These are phyloP conservation scores for Fusarium metavorans DNA, from an alignment of 2,329 filamentous ascomycete genomes.

Conservation along the genomic window DNA sequence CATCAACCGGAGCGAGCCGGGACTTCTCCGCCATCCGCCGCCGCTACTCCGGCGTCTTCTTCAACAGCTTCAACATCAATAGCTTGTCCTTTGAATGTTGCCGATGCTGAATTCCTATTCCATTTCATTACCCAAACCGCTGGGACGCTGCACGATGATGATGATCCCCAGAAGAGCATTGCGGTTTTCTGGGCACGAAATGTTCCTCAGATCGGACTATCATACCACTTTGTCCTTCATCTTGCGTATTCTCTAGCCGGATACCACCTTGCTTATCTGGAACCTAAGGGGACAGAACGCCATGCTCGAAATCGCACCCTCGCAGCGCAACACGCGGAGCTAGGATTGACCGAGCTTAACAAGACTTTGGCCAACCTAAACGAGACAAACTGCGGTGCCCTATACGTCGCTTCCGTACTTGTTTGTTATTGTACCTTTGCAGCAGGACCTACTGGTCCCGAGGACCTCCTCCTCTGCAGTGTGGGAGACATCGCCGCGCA, in stretches of 20 bases:
- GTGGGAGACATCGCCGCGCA: conserved; percentile 37
- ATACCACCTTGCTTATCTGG: conserved; percentile 43
- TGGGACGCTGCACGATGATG: conserved; percentile 35
- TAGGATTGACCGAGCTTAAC: conserved; percentile 44
- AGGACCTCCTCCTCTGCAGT: conserved; percentile 47
- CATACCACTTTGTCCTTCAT: conserved; percentile 46
- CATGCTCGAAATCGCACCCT: conserved; percentile 32
- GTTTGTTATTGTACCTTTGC: conserved; percentile 49
- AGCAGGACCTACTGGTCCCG: conserved; percentile 43
- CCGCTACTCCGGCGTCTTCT: conserved; percentile 37
- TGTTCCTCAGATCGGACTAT: conserved; percentile 44
- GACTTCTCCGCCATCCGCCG: conserved; percentile 40
- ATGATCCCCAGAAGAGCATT: conserved; percentile 33
- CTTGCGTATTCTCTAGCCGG: conserved; percentile 45
- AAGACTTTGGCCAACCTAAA: conserved; percentile 40
- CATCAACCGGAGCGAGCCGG: conserved; percentile 35
- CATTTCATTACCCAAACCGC: conserved; percentile 45
- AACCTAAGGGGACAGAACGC: conserved; percentile 33
- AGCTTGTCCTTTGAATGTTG: conserved; percentile 41
- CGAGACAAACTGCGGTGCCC: conserved; percentile 45
- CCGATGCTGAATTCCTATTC: conserved; percentile 47
- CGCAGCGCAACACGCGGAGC: conserved; percentile 42
- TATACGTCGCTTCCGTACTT: conserved; percentile 45
- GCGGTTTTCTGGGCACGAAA: conserved; percentile 46
- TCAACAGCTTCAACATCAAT: conserved; percentile 37